Percentiles rank a stretch among this genome's conserved stretches.
Conservation (phyloP, 805 yeast species). For the Yarrowia hollandica region DNA sequence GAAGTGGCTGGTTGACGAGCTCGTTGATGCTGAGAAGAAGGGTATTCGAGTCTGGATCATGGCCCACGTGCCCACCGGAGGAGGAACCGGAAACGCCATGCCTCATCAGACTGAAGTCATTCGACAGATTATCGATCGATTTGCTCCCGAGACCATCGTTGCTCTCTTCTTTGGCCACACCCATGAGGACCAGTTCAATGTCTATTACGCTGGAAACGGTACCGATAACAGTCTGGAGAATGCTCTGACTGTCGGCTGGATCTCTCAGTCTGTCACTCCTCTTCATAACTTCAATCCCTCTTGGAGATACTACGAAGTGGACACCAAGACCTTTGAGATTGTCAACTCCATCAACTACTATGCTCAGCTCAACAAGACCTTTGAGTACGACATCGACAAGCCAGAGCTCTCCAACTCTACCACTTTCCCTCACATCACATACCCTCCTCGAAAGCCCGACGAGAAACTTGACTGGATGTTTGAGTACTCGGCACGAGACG, state of each 20-base stretch:
- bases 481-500: conserved; percentile 49
- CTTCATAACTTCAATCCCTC: conserved; percentile 61
- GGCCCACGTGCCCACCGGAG: conserved; percentile 65
- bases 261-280: conserved; percentile 67
- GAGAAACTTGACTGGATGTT: conserved; percentile 58
- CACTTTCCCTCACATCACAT: conserved; percentile 1
- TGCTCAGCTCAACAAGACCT: conserved; percentile 57
- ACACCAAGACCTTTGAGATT: conserved; percentile 57
- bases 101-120: conserved; percentile 62
- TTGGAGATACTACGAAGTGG: conserved; percentile 73
- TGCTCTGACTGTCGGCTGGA: conserved; percentile 59
- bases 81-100: conserved; percentile 45
- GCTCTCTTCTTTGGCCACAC: conserved; percentile 72
- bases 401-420: conserved; percentile 12
- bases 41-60: conserved; percentile 70
- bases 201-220: conserved; percentile 50
- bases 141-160: conserved; percentile 67
- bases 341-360: conserved; percentile 61
- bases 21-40: conserved; percentile 55
- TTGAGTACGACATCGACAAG: conserved; percentile 35
- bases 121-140: conserved; percentile 60
- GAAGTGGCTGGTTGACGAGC: conserved; percentile 60
- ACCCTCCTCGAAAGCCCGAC: conserved; percentile 32
- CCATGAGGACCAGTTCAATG: conserved; percentile 65
- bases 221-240: conserved; percentile 44